Base-by-base conservation (phyloP, 495 filamentous ascomycete species). In the Aspergillus campestris region DNA sequence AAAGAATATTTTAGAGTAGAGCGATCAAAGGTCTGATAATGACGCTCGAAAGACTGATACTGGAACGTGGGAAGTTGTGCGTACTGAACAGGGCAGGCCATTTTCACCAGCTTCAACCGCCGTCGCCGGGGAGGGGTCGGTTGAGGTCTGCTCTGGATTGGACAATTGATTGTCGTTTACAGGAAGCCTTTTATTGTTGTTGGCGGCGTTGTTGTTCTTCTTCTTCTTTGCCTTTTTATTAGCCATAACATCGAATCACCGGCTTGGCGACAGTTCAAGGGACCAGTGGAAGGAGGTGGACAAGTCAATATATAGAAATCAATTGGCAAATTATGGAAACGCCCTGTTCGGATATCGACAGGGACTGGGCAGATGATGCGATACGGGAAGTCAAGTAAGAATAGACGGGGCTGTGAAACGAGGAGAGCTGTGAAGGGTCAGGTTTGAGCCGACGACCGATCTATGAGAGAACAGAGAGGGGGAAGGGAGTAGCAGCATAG, bases 1-100 rank as follows among this genome's bases (percentile, higher is more conserved):
- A 55, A 60, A 43, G 61, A 57, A 42, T 57, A 66, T 48, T 55
- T 50, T 29, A 59, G 38, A 49, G 60, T 67, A 48, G 55, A 50
- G 51, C 40, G 59, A 48, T 74, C 61, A 50, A 60, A 69, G 34
- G 63, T 62, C 53, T 70, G 65, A 50, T 70, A 71, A 36, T 57
- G 57, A 64, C 55, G 43, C 31, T 61, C 53, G 52, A 66, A 56
- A 34, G 45, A 56, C 45, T 69, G 62, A 56, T 72, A 72, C 36
- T 62, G 29, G 57, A 57, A 72, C 36, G 46, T 45, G 48, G 69
- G 62, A 56, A 70, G 42, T 34, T 60, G 24, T 57, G 69, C 70
- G 64, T 74, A 74, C 66, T 67, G 52, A 58, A 54, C 58, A 36
- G 61, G 48, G 31, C 36, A n/a, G 35, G 37, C 53, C 65, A 71